Evolutionary conservation across 148 eudicot genomes (phyloP), one percentile per base, ranked within the genome.

Genomic region (Salicornia ramosissima): DNA sequence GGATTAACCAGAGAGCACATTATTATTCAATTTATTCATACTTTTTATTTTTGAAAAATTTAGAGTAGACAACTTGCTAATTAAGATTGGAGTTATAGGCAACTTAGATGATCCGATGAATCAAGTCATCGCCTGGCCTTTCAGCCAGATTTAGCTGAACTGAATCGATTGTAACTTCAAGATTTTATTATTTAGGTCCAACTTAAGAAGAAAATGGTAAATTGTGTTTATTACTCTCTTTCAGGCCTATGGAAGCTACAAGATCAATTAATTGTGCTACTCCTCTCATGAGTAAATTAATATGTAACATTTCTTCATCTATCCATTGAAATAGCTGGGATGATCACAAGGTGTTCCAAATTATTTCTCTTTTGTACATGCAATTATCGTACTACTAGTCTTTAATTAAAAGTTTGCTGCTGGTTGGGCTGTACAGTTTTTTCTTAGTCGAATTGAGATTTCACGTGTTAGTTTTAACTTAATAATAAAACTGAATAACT

Each of bases 361-460:
- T 10, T 26, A 16, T 28, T n/a, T 16, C 47, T 21, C 46, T 39
- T 36, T 47, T 61, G 65, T 61, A 36, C 46, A 61, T 36, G 25
- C 45, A 31, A 28, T 36, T 39, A 22, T 47, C n/a, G 22, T n/a
- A 61, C 39, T 61, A 39, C 2, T 33, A 13, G 13, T 61, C 47
- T 39, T 36, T 36, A n/a, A 61, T n/a, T 26, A n/a, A n/a, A 11
- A 36, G 46, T 39, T 61, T 21, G 65, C 47, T 21, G 10, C 11
- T 61, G 15, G 16, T n/a, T 39, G 15, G 18, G 28, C 40, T 61
- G 65, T 61, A 61, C 65, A 61, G 65, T 61, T 61, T 50, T 34
- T 12, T 1, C 22, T 16, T 31, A 36, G 46, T 61, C n/a, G 16
- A 3, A 34, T 28, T 10, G 64, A 30, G 3, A 58, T 31, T 58